A percentile compares a stretch with the other conserved stretches of the same genome.
Evolutionary conservation across 1,284 basidiomycete genomes (phyloP).

Genomic region (Trichosporon sp.): DNA sequence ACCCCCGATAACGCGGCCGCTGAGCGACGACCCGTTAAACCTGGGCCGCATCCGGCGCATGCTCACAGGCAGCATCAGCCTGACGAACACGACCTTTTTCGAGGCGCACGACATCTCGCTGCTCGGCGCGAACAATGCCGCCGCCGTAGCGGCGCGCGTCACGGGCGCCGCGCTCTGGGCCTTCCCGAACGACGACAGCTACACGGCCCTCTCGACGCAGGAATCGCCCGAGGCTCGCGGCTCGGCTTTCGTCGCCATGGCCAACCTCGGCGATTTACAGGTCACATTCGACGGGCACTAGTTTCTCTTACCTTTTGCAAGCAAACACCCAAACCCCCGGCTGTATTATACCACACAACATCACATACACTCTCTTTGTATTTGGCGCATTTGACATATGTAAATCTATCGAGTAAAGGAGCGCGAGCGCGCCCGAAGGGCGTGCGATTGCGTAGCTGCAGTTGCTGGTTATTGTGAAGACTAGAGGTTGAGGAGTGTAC

Average conservation of each 20-base stretch:
- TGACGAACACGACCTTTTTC: constrained; percentile 35
- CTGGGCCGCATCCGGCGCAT: constrained; percentile 35
- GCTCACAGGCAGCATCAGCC: constrained; percentile 37
- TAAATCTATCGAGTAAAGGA: background rate
- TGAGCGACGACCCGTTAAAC: constrained; percentile 36
- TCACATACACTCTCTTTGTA: constrained; percentile 15
- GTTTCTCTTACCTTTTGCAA: background rate
- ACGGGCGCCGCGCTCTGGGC: constrained; percentile 45
- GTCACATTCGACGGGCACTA: constrained; percentile 48
- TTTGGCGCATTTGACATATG: constrained; percentile 18
- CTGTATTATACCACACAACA: background rate
- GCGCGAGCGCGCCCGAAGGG: too few species aligned
- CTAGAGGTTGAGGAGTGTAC: too few species aligned
- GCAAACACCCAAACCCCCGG: background rate
- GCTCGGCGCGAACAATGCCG: constrained; percentile 27
- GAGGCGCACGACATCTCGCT: constrained; percentile 34
- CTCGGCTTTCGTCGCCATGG: constrained; percentile 41
- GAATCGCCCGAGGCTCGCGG: constrained; percentile 30
- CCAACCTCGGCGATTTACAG: constrained; percentile 47
- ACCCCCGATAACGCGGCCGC: constrained; percentile 30
- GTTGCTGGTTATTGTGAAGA: too few species aligned
- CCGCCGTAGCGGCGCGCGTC: constrained; percentile 33
- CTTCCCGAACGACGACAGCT: background rate
- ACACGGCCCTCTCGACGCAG: constrained; percentile 27
- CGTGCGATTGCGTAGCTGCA: too few species aligned